A percentile compares a stretch with the other conserved stretches of the same genome.
These are phyloP conservation scores for Misopates orontium DNA, from an alignment of 257 asterid species.

Conservation along the genomic window DNA sequence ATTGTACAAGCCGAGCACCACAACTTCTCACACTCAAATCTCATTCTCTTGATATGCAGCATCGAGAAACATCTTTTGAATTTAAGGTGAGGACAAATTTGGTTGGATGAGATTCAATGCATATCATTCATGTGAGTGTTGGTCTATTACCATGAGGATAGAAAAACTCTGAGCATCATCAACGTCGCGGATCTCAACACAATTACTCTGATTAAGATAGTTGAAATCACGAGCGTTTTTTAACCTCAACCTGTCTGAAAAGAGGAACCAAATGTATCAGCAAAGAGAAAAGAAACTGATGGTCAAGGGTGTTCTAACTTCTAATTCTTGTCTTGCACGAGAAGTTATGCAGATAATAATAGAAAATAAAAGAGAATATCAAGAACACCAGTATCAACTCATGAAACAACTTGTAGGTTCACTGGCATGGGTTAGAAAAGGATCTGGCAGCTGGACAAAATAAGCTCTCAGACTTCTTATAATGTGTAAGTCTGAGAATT, in stretches of 20 bases:
- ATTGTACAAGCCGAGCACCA: slow-evolving; percentile 12
- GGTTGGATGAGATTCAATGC: not conserved
- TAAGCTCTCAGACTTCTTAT: slow-evolving; percentile 15
- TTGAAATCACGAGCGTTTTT: slow-evolving; percentile 67
- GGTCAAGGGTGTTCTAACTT: not conserved
- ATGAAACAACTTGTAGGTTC: slow-evolving; percentile 22
- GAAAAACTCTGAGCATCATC: slow-evolving; percentile 76
- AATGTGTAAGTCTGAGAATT: not conserved
- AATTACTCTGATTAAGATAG: slow-evolving; percentile 75
- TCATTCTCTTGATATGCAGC: slow-evolving; percentile 23
- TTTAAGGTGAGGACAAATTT: slow-evolving; percentile 5
- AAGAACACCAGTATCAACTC: not conserved
- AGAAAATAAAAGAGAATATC: not conserved
- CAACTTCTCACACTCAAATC: slow-evolving; percentile 11
- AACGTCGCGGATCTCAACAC: slow-evolving; percentile 54
- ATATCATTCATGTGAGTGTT: slow-evolving; percentile 11
- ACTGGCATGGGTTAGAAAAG: slow-evolving; percentile 12
- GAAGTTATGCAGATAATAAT: slow-evolving; percentile 1
- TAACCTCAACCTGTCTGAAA: slow-evolving; percentile 67
- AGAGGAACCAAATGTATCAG: slow-evolving; percentile 22
- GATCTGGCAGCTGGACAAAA: slow-evolving; percentile 12
- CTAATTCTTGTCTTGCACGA: slow-evolving; percentile 17
- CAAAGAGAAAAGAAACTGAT: not conserved
- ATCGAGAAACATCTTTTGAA: not conserved
- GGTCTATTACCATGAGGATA: slow-evolving; percentile 52